A percentile compares a stretch with the other conserved stretches of the same genome.
Evolutionary conservation across 179 eudicot genomes (phyloP).

Genomic region (Actinidia arguta): DNA sequence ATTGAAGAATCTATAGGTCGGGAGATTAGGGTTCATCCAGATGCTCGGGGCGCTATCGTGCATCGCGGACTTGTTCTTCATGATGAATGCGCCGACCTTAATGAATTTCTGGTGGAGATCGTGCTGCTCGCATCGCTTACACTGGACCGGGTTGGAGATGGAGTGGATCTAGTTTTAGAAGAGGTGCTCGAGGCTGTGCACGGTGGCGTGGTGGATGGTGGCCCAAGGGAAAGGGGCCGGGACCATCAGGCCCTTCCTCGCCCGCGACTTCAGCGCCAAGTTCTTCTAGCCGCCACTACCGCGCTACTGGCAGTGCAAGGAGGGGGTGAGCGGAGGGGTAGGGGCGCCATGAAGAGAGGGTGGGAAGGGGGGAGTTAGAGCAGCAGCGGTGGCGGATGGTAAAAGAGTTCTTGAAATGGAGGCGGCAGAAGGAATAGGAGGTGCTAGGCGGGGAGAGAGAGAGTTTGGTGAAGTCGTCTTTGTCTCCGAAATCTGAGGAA

Average conservation of each 20-base stretch:
- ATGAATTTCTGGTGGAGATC: slow-evolving; percentile 37
- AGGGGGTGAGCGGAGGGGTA: neutral
- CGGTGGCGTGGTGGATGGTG: slow-evolving; percentile 40
- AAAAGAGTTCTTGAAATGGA: neutral
- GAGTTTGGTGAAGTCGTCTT: neutral
- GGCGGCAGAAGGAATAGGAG: neutral
- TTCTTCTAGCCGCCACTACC: slow-evolving; percentile 22
- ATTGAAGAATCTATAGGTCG: slow-evolving; percentile 40
- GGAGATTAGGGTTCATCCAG: slow-evolving; percentile 47
- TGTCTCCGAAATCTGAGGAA: neutral
- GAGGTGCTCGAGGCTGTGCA: slow-evolving; percentile 30
- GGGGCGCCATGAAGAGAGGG: neutral
- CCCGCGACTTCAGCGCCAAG: no score
- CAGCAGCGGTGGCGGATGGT: neutral
- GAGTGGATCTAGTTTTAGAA: slow-evolving; percentile 19
- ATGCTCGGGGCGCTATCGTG: slow-evolving; percentile 42
- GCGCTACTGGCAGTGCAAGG: neutral
- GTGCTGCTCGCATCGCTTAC: slow-evolving; percentile 50
- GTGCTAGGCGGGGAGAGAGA: neutral
- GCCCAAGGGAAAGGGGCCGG: slow-evolving; percentile 56
- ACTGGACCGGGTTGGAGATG: slow-evolving; percentile 45
- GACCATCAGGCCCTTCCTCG: slow-evolving; percentile 23
- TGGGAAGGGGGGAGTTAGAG: neutral
- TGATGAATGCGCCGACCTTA: slow-evolving; percentile 30
- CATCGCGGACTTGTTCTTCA: slow-evolving; percentile 26